Evolutionary conservation across 169 alveolate species (phyloP).

Genomic region (Eimeria maxima): DNA sequence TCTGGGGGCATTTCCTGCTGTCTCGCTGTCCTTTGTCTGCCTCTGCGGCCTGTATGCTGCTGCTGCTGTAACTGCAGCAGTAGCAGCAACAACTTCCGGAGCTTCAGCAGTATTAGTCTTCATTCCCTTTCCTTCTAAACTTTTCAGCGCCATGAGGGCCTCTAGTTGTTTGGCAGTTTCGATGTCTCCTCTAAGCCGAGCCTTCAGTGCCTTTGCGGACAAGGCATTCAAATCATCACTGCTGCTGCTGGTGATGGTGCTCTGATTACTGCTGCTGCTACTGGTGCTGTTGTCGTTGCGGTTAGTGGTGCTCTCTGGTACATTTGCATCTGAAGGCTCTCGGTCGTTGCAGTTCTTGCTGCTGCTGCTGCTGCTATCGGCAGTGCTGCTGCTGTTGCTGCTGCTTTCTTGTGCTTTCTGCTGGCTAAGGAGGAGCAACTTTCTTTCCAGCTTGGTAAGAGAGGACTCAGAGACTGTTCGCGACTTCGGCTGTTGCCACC

Average conservation of each 20-base stretch:
- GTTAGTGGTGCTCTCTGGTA: background rate
- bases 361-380: background rate
- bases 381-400: background rate
- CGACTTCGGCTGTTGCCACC: background rate
- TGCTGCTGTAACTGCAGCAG: constrained; percentile 25
- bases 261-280: background rate
- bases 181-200: background rate
- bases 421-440: background rate
- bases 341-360: background rate
- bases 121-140: background rate
- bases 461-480: background rate
- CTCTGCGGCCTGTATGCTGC: background rate
- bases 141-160: background rate
- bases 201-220: background rate
- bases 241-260: constrained; percentile 1
- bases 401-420: background rate
- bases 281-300: background rate
- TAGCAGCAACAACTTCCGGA: background rate
- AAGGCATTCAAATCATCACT: background rate
- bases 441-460: background rate
- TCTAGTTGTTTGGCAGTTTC: background rate
- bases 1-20: background rate
- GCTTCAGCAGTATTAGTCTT: background rate
- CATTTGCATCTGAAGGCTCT: background rate
- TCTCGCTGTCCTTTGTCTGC: background rate